Conservation (phyloP, 176 grass and related monocot genomes). For the Guadua angustifolia region DNA sequence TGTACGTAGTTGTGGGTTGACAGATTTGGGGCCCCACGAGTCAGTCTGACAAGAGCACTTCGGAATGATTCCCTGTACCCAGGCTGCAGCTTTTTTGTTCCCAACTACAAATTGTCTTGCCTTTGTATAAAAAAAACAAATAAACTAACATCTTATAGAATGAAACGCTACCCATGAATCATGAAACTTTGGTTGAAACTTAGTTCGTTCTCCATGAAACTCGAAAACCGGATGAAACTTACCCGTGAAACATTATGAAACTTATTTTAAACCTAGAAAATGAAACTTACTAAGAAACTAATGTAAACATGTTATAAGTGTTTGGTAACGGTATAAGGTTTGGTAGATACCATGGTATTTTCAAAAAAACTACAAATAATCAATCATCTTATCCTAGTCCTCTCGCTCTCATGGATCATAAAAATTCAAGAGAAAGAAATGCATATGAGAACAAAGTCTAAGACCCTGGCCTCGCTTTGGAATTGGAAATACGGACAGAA, state of each 20-base stretch:
- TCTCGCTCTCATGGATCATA: neutral
- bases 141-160: slow-evolving; percentile 24
- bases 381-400: slow-evolving; percentile 14
- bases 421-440: slow-evolving; percentile 43
- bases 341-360: too few relatives aligned
- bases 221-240: too few relatives aligned
- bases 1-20: neutral
- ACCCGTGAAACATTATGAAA: too few relatives aligned
- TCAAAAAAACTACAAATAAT: neutral
- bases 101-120: slow-evolving; percentile 21
- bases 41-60: slow-evolving; percentile 35
- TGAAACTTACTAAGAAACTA: too few relatives aligned
- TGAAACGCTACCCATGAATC: too few relatives aligned
- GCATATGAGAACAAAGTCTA: neutral
- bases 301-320: too few relatives aligned
- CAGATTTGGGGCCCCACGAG: neutral
- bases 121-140: neutral
- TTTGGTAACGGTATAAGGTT: too few relatives aligned
- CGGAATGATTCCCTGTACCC: neutral
- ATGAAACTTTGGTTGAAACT: too few relatives aligned
- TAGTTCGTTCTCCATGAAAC: too few relatives aligned
- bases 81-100: slow-evolving; percentile 30
- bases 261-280: too few relatives aligned
- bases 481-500: neutral
- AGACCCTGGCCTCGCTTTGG: neutral